Base-by-base conservation (phyloP, 2,329 filamentous ascomycete species). In the Hymenoscyphus occultus region DNA sequence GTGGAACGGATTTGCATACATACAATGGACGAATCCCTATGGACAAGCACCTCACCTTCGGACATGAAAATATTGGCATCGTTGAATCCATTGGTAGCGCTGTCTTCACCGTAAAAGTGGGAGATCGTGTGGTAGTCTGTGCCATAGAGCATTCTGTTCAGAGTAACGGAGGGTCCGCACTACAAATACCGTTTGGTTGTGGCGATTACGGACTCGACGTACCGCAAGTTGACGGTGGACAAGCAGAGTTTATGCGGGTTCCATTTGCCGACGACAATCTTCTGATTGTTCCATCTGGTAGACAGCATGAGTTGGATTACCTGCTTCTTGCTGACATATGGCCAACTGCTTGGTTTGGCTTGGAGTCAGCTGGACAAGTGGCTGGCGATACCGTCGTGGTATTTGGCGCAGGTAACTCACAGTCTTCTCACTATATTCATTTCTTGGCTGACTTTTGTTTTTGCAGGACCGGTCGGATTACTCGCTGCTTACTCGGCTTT, bases 231-330 rank as follows among this genome's bases (percentile, higher is more conserved):
- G 39, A 91, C 0, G 92, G 92, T 59, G 92, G 91, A 0, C 92
- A 96, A 77, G 90, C 92, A 2, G 92, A 96, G 77, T 96, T 91
- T 72, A 88, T 93, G 1, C 86, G 91, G 7, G 91, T 96, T 9
- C 91, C 92, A 0, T 84, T 88, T 39, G 92, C 86, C 16, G 89
- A 93, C 70, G 86, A 91, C 66, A 96, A 95, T 74, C 80, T 96
- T n/a, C 81, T 96, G 9, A 85, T 87, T 70, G 85, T 96, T 3
- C 92, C 92, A 0, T 86, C 31, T 2, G 66, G 64, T 12, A 59
- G 59, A 12, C 61, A 66, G 5, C 57, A 65, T 56, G 67, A 69
- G 42, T 54, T 70, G 39, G 72, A 74, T 66, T 76, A 74, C 56
- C 65, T 76, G 14, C 40, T 74, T n/a, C 28, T 75, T n/a, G 62